Conservation (phyloP, 2,329 filamentous ascomycete genomes). For the Dactylonectria macrodidyma region DNA sequence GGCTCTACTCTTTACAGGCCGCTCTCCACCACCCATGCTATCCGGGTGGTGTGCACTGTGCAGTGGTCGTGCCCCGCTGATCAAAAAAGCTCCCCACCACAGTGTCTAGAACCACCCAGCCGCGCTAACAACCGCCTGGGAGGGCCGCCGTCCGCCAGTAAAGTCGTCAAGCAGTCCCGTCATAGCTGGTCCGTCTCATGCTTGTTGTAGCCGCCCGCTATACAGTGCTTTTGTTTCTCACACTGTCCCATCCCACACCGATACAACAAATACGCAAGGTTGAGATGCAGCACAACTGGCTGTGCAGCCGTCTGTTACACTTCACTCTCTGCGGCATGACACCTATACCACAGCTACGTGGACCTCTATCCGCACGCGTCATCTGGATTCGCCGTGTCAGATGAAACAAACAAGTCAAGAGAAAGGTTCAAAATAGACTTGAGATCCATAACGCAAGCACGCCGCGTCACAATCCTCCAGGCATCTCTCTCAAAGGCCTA, state of each 20-base stretch:
- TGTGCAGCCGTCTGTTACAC: neutral
- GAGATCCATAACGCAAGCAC: conserved; percentile 1
- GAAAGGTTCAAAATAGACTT: neutral
- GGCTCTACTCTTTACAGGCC: neutral
- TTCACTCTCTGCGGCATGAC: neutral
- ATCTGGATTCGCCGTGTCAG: conserved; percentile 22
- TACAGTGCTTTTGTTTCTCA: neutral
- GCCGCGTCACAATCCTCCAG: conserved; percentile 27
- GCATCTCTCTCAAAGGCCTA: conserved; percentile 14
- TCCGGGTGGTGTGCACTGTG: neutral
- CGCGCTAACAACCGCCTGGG: conserved; percentile 43
- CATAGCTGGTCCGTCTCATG: conserved; percentile 16
- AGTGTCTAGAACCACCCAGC: conserved; percentile 29
- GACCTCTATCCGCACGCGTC: conserved; percentile 6
- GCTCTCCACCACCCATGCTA: neutral
- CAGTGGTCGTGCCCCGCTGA: neutral
- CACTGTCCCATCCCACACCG: neutral
- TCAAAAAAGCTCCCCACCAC: neutral
- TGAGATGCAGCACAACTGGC: conserved; percentile 4
- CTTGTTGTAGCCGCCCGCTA: conserved; percentile 30
- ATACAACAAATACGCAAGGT: neutral
- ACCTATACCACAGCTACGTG: conserved; percentile 14
- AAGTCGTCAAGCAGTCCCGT: conserved; percentile 36
- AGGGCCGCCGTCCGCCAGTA: conserved; percentile 37
- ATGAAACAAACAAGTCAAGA: neutral